Percentiles rank a stretch among this genome's conserved stretches.
These are phyloP conservation scores for Fusarium piperis DNA, from an alignment of 2,329 filamentous ascomycete genomes.

Conservation along the genomic window DNA sequence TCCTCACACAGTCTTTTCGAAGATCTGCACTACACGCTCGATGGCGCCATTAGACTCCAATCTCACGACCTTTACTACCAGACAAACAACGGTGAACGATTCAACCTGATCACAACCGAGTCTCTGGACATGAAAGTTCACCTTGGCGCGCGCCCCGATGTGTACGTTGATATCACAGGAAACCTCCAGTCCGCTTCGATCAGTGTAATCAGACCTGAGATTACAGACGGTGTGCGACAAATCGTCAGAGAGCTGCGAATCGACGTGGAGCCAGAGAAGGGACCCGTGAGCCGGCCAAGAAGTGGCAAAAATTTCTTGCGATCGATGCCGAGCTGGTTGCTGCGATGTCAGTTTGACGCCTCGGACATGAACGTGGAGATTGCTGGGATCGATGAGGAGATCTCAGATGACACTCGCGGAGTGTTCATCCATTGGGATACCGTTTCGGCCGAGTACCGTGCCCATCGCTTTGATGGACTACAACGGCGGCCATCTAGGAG, in stretches of 20 bases:
- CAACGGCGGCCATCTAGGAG: constrained; percentile 70
- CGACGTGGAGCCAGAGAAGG: constrained; percentile 71
- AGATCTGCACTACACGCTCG: constrained; percentile 86
- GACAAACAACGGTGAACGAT: constrained; percentile 81
- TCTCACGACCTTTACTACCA: constrained; percentile 95
- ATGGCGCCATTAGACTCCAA: constrained; percentile 82
- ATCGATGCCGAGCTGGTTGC: constrained; percentile 82
- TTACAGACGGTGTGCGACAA: constrained; percentile 89
- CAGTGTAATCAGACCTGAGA: constrained; percentile 90
- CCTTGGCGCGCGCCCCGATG: constrained; percentile 84
- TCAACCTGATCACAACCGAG: constrained; percentile 89
- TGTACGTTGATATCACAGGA: constrained; percentile 82
- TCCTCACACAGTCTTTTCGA: constrained; percentile 91
- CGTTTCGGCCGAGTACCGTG: constrained; percentile 89
- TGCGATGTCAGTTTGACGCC: constrained; percentile 85
- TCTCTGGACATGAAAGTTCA: constrained; percentile 88
- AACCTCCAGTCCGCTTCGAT: constrained; percentile 87
- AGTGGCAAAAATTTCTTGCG: constrained; percentile 77
- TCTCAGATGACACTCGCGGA: constrained; percentile 84
- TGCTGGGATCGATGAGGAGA: constrained; percentile 84
- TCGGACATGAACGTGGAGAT: constrained; percentile 91
- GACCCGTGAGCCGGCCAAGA: constrained; percentile 57
- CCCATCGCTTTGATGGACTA: constrained; percentile 75
- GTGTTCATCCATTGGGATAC: constrained; percentile 87
- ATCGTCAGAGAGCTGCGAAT: constrained; percentile 86